Evolutionary conservation across 1,284 basidiomycete genomes (phyloP).

Genomic region (Pascua guehoae): DNA sequence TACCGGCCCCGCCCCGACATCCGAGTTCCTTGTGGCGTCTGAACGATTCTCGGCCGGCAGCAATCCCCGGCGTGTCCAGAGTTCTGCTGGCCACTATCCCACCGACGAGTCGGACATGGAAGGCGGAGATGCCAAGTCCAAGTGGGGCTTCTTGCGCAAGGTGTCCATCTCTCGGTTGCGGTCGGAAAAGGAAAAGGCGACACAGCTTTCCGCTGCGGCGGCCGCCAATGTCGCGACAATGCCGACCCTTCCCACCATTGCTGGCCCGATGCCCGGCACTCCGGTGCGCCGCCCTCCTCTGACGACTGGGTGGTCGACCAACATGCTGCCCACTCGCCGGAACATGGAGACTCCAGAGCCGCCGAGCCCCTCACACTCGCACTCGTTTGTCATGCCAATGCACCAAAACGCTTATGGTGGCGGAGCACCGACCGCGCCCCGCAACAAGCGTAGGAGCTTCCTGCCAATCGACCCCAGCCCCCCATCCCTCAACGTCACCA

Average conservation of each 20-base stretch:
- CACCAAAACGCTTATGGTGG: not conserved
- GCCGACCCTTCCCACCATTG: slow-evolving; percentile 32
- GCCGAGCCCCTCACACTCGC: not conserved
- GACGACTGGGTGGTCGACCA: slow-evolving; percentile 11
- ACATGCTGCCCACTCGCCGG: slow-evolving; percentile 5
- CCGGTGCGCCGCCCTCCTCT: slow-evolving; percentile 8
- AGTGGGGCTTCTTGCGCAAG: slow-evolving; percentile 92
- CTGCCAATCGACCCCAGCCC: slow-evolving; percentile 65
- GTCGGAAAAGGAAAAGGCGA: slow-evolving; percentile 21
- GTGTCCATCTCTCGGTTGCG: slow-evolving; percentile 74
- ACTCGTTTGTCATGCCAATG: not conserved
- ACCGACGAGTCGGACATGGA: slow-evolving; percentile 8
- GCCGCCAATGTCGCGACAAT: slow-evolving; percentile 33
- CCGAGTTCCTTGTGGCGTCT: not conserved
- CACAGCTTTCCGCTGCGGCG: slow-evolving; percentile 30
- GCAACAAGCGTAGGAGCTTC: slow-evolving; percentile 71
- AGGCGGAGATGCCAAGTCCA: slow-evolving; percentile 25
- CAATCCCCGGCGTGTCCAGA: not conserved
- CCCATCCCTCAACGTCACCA: slow-evolving; percentile 48
- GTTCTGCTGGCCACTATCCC: not conserved
- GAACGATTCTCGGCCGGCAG: too few species aligned
- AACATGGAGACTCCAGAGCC: slow-evolving; percentile 9
- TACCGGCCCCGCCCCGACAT: slow-evolving; percentile 6
- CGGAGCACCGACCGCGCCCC: not conserved
- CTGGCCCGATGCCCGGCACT: slow-evolving; percentile 25